Evolutionary conservation across 495 filamentous ascomycete genomes (phyloP), one percentile per base, ranked within the genome.

Genomic region (Penicillium daleae): DNA sequence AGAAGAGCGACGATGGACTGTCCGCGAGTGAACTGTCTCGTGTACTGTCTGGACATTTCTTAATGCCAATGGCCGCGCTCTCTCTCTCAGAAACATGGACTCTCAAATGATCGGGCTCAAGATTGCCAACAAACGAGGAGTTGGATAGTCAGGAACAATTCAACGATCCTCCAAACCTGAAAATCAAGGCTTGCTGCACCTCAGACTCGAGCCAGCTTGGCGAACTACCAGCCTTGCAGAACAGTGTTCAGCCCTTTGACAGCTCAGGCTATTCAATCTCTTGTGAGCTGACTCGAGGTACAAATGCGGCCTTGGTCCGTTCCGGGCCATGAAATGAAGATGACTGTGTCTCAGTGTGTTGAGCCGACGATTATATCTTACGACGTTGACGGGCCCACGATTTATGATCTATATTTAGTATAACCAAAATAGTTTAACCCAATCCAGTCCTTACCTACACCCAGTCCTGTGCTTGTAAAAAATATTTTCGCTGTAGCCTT

Each of bases 1-100:
- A 29, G 82, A 85, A 33, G 82, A 85, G 63, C 71, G 80, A 57
- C 74, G 82, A 57, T 85, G 82, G 82, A 68, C 60, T 10, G 73
- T 75, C 12, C 67, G 76, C 26, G 69, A 80, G 66, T 77, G 70
- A 78, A 39, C 10, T 15, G 4, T 17, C 21, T 22, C 17, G 32
- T 37, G 15, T 24, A 5, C 10, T 56, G 26, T 64, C 24, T 49
- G 53, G 33, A 24, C 31, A 4, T 48, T 4, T 13, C 49, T 32
- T 6, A 39, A 4, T n/a, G 10, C 29, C 35, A 24, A 40, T 42
- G 33, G 29, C 19, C n/a, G n/a, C 32, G 4, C 27, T 26, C 15
- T 32, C 27, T 9, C 26, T 29, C 2, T 6, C 27, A 32, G 26
- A 15, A 29, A 31, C 48, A 50, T 27, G 26, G 24, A 31, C 48